Conservation (phyloP, 768 basidiomycete species). For the Mycena capillaripes region DNA sequence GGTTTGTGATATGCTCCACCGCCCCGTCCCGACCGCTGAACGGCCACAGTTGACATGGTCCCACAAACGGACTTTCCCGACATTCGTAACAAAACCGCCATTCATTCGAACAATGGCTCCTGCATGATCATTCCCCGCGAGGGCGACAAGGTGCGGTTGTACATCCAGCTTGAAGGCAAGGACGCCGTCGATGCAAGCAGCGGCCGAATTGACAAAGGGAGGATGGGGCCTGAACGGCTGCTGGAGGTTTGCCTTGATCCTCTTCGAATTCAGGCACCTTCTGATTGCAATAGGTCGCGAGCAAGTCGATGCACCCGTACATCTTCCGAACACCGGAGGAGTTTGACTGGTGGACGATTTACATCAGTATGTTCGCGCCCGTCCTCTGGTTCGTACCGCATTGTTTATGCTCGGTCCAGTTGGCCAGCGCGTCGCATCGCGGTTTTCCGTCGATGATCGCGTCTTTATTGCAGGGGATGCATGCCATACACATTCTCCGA, state of each 20-base stretch:
- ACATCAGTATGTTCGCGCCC: conserved; percentile 64
- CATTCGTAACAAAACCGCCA: conserved; percentile 71
- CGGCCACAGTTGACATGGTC: conserved; percentile 63
- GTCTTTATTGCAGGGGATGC: conserved; percentile 87
- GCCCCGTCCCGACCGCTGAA: neutral
- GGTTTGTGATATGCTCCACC: conserved; percentile 3
- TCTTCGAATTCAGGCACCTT: neutral
- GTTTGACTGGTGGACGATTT: conserved; percentile 82
- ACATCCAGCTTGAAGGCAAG: conserved; percentile 73
- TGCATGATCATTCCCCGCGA: conserved; percentile 85
- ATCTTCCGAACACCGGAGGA: conserved; percentile 59
- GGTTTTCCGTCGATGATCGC: conserved; percentile 70
- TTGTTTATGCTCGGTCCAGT: conserved; percentile 53
- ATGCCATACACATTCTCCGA: conserved; percentile 78
- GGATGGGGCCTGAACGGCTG: conserved; percentile 63
- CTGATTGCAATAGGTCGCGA: conserved; percentile 58
- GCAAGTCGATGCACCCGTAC: conserved; percentile 71
- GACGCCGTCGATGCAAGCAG: conserved; percentile 59
- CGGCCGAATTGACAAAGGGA: conserved; percentile 68
- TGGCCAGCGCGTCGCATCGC: conserved; percentile 80
- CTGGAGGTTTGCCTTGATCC: conserved; percentile 57
- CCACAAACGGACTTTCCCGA: conserved; percentile 86
- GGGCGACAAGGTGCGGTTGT: conserved; percentile 75
- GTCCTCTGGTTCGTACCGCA: too few species aligned
- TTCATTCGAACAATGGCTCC: conserved; percentile 79